Evolutionary conservation across 805 yeast genomes (phyloP).

Genomic region (Wickerhamiella nectarea): DNA sequence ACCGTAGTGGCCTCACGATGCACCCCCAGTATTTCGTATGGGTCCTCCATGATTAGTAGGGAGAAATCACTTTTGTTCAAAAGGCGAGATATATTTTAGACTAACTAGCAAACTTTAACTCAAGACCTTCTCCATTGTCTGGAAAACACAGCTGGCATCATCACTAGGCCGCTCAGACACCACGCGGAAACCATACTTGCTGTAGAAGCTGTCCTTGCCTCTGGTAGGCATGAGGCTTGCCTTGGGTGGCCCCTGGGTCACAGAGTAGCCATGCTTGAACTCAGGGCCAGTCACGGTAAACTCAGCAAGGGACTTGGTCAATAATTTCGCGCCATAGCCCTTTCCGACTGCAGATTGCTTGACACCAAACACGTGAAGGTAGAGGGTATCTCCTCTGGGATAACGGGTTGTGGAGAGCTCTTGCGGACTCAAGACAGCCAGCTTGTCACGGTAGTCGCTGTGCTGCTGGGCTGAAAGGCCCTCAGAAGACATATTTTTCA

Average conservation of each 20-base stretch:
- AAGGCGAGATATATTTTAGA: neutral
- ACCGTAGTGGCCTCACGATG: constrained; percentile 45
- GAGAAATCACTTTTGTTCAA: neutral
- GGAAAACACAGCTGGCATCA: neutral
- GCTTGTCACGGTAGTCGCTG: neutral
- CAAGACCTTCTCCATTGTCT: neutral
- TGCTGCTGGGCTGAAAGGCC: neutral
- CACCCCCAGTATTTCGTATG: constrained; percentile 60
- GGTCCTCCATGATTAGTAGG: constrained; percentile 18
- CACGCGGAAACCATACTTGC: neutral
- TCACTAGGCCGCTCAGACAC: neutral
- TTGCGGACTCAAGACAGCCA: neutral
- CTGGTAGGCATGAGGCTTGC: neutral
- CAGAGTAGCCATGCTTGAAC: neutral
- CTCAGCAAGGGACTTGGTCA: neutral
- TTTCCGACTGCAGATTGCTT: neutral
- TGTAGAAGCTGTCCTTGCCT: constrained; percentile 1
- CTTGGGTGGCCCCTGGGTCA: neutral
- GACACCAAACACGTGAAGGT: neutral
- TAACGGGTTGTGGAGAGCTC: neutral
- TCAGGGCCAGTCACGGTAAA: neutral
- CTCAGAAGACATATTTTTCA: neutral
- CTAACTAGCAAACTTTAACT: neutral
- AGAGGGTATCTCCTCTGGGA: neutral
- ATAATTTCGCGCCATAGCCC: neutral